phyloP scores from a whole-genome alignment of 2,329 filamentous ascomycete species.

The Paraphoma sp. region DNA sequence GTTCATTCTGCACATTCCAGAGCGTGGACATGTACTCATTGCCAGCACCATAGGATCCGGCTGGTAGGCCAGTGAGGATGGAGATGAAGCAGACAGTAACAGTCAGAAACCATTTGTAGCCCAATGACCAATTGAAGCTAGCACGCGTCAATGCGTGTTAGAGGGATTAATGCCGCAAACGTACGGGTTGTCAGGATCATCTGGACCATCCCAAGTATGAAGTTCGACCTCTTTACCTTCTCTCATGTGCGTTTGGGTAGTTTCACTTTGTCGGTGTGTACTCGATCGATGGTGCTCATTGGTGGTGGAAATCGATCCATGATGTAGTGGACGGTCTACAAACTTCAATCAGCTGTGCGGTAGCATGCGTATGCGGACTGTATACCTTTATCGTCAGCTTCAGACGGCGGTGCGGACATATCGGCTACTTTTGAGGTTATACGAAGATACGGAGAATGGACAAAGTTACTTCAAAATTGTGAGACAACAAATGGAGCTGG shows the following conservation, averaged over 20 bases:
- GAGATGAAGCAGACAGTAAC: slow-evolving; percentile 53
- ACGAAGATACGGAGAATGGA: neutral
- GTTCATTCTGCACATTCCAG: slow-evolving; percentile 46
- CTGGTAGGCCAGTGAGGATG: slow-evolving; percentile 51
- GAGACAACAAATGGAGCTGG: no score
- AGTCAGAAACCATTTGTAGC: slow-evolving; percentile 51
- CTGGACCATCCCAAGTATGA: slow-evolving; percentile 28
- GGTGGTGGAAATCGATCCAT: neutral
- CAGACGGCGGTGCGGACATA: slow-evolving; percentile 16
- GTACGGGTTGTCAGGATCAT: slow-evolving; percentile 35
- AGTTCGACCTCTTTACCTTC: slow-evolving; percentile 33
- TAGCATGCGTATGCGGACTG: neutral
- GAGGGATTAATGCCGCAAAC: neutral
- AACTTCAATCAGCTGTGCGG: neutral
- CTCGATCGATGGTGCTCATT: slow-evolving; percentile 6
- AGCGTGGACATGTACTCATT: slow-evolving; percentile 42
- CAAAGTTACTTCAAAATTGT: no score
- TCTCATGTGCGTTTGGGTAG: slow-evolving; percentile 13
- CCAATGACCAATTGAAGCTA: slow-evolving; percentile 51
- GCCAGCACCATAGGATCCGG: slow-evolving; percentile 50
- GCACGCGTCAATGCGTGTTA: neutral
- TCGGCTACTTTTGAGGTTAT: neutral
- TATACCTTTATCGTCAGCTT: slow-evolving; percentile 18
- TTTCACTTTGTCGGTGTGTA: neutral
- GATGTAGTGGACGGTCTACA: neutral